These are phyloP conservation scores for Gynostemma pentaphyllum DNA, from an alignment of 306 rosid genomes.

Conservation along the genomic window DNA sequence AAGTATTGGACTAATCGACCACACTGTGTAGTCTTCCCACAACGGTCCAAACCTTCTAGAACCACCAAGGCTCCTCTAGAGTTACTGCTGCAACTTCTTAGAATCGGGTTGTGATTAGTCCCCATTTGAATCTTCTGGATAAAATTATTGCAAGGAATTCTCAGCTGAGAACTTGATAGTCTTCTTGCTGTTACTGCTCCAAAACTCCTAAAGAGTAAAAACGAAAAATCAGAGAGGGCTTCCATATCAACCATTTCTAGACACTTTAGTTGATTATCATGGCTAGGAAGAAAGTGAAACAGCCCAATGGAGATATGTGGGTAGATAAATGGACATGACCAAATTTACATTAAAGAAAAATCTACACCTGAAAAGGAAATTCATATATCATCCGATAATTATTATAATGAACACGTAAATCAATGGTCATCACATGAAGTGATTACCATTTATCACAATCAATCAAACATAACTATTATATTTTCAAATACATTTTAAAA, in stretches of 20 bases:
- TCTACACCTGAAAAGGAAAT: background rate
- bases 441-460: too few species aligned
- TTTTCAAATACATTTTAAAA: too few species aligned
- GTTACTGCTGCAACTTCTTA: constrained; percentile 11
- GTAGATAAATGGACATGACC: background rate
- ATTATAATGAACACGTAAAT: too few species aligned
- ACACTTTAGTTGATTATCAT: background rate
- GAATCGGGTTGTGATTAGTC: background rate
- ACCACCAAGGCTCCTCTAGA: constrained; percentile 66
- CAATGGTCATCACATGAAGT: too few species aligned
- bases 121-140: constrained; percentile 16
- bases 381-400: background rate
- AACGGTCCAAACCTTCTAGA: constrained; percentile 88
- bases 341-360: background rate
- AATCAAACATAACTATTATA: too few species aligned
- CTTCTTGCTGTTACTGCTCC: constrained; percentile 13
- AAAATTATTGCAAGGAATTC: constrained; percentile 4
- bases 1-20: constrained; percentile 46
- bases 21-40: constrained; percentile 77
- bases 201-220: constrained; percentile 19
- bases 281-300: background rate
- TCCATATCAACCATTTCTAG: background rate
- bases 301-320: background rate
- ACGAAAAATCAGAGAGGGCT: background rate
- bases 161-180: constrained; percentile 1